phyloP scores from a whole-genome alignment of 139 green algal genomes.

The Bryopsis sp. region DNA sequence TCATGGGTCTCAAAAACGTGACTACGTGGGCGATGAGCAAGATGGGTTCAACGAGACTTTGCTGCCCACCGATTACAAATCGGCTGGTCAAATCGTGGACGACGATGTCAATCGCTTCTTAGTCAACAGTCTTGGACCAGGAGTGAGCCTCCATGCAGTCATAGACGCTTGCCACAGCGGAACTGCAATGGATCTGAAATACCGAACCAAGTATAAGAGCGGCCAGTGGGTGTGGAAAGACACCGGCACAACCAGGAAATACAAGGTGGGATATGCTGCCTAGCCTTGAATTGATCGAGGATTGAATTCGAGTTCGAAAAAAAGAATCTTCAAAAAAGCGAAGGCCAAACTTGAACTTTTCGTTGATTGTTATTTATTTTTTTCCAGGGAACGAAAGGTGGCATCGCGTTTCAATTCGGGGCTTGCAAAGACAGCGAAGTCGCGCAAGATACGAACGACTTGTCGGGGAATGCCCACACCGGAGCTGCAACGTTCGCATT shows the following conservation, averaged over 20 bases:
- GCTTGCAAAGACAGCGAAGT: constrained; percentile 56
- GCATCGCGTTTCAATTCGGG: constrained; percentile 61
- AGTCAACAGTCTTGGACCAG: constrained; percentile 30
- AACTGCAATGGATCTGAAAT: constrained; percentile 63
- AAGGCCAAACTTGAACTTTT: neutral
- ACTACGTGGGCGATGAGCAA: constrained; percentile 58
- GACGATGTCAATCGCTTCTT: constrained; percentile 58
- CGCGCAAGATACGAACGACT: constrained; percentile 39
- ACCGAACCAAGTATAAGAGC: constrained; percentile 31
- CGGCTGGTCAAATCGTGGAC: constrained; percentile 48
- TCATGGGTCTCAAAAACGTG: constrained; percentile 58
- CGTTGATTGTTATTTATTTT: too few species aligned
- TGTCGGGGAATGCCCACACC: constrained; percentile 47
- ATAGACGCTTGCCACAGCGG: constrained; percentile 75
- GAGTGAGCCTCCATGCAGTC: constrained; percentile 61
- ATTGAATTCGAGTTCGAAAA: neutral
- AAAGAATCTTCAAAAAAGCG: neutral
- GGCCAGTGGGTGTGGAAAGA: constrained; percentile 47
- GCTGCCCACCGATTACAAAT: constrained; percentile 24
- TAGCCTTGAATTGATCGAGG: neutral
- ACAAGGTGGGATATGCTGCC: too few species aligned
- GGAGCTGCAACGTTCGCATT: constrained; percentile 72
- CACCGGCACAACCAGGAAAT: neutral
- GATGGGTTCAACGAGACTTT: constrained; percentile 73
- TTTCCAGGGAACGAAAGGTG: constrained; percentile 49